Base-by-base conservation (phyloP, 75 land plant species). In the Gnetum montanum region DNA sequence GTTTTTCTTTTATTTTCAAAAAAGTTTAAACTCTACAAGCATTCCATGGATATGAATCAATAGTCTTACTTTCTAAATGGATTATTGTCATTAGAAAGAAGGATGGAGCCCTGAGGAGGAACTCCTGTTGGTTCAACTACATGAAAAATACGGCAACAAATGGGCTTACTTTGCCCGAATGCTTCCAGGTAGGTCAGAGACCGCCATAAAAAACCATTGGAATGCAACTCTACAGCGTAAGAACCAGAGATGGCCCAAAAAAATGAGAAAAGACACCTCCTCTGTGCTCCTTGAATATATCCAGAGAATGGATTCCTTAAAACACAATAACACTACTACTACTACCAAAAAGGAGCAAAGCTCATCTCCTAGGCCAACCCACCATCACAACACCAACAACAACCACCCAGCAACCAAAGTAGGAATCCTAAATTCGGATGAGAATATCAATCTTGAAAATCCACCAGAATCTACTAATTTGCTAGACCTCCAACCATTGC, bases 141-240 rank as follows among this genome's bases (percentile, higher is more conserved):
- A 89, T 30, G 34, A 67, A 34, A 58, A 67, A 46, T 46, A 79
- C 2, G 90, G 95, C 1, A 85, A 83, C 70, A 58, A 63, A 57
- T 89, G 95, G 95, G 90, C 90, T 0, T 83, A 83, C 49, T 82
- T 89, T 23, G 95, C 95, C 0, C 85, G 79, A 60, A 43, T 34
- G 28, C 76, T 89, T 38, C 83, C 95, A 3, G 95, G 95, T 4
- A 59, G 90, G 27, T 75, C 95, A 10, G 95, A 89, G 52, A 89
- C 85, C 60, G 54, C 91, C 8, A 79, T 89, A 24, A 89, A 89
- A 63, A 89, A 89, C 54, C 87, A 82, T 26, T 89, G 85, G 83
- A 89, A 89, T 18, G 83, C 95, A n/a, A 89, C 95, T 25, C 82
- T 76, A 46, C 68, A 86, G 18, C 66, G 83, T 38, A 81, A 81